phyloP scores from a whole-genome alignment of 495 filamentous ascomycete genomes.

The Aspergillus ellipticus region DNA sequence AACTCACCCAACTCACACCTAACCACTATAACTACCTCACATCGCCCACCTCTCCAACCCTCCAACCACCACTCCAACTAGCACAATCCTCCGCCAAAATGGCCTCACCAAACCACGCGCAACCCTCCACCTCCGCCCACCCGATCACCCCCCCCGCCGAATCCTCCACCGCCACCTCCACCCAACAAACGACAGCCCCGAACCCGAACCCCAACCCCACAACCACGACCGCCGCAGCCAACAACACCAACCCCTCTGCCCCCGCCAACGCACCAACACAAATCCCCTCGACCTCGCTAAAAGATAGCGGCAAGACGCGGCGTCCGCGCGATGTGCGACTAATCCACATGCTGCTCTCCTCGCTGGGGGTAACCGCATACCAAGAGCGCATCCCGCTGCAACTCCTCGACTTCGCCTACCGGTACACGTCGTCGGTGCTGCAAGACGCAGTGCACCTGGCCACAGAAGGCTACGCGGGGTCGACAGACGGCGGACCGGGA shows the following conservation, averaged over 20 bases:
- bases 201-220: conserved; percentile 8
- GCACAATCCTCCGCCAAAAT: conserved; percentile 18
- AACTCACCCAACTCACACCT: neutral
- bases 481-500: conserved; percentile 21
- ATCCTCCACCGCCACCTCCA: conserved; percentile 22
- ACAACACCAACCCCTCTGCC: conserved; percentile 24
- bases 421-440: conserved; percentile 61
- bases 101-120: conserved; percentile 40
- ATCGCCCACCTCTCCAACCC: conserved; percentile 1
- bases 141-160: conserved; percentile 45
- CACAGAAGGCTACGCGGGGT: conserved; percentile 48
- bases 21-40: conserved; percentile 6
- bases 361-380: conserved; percentile 82
- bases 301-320: conserved; percentile 59
- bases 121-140: conserved; percentile 35
- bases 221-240: conserved; percentile 8
- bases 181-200: no score
- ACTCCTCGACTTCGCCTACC: conserved; percentile 94
- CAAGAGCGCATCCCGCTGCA: conserved; percentile 92
- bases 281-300: conserved; percentile 51
- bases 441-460: conserved; percentile 52
- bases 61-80: conserved; percentile 4
- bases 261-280: conserved; percentile 32
- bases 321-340: conserved; percentile 88
- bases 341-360: conserved; percentile 84